phyloP scores from a whole-genome alignment of 805 yeast species.

The Yueomyces sp. region DNA sequence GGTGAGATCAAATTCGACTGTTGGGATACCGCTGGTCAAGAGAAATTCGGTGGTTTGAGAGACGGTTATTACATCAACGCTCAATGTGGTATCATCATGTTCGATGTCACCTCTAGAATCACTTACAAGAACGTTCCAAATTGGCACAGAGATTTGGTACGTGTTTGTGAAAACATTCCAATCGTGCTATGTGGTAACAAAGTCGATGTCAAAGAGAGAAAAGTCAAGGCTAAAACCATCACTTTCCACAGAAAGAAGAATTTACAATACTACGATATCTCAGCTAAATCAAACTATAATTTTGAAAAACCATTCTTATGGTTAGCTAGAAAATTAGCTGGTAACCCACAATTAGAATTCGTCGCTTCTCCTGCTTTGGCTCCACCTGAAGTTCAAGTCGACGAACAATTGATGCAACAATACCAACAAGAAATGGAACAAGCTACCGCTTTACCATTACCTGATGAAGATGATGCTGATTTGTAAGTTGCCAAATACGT shows the following conservation, averaged over 20 bases:
- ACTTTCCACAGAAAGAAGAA: conserved; percentile 99
- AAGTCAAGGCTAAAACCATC: conserved; percentile 98
- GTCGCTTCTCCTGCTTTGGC: conserved; percentile 99
- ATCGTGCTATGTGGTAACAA: conserved; percentile 98
- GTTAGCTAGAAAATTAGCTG: conserved; percentile 98
- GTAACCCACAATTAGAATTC: conserved; percentile 95
- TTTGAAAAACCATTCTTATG: conserved; percentile 99
- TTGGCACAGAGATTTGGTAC: conserved; percentile 99
- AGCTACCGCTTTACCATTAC: conserved; percentile 98
- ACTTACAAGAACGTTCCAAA: conserved; percentile 99
- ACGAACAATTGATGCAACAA: conserved; percentile 90
- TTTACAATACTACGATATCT: conserved; percentile 97
- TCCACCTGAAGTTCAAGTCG: conserved; percentile 98
- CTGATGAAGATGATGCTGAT: conserved; percentile 99
- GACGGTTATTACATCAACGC: conserved; percentile 99
- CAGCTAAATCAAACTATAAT: conserved; percentile 99
- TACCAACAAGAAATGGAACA: conserved; percentile 99
- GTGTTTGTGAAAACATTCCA: conserved; percentile 99
- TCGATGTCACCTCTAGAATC: conserved; percentile 98
- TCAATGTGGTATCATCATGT: conserved; percentile 99
- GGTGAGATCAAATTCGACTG: conserved; percentile 99
- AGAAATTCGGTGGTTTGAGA: conserved; percentile 98
- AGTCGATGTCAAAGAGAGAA: conserved; percentile 99
- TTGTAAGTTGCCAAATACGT: conserved; percentile 36
- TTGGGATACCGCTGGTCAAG: conserved; percentile 99